Conservation (phyloP, 495 filamentous ascomycete genomes). For the Pseudoneurospora amorphoporcata region DNA sequence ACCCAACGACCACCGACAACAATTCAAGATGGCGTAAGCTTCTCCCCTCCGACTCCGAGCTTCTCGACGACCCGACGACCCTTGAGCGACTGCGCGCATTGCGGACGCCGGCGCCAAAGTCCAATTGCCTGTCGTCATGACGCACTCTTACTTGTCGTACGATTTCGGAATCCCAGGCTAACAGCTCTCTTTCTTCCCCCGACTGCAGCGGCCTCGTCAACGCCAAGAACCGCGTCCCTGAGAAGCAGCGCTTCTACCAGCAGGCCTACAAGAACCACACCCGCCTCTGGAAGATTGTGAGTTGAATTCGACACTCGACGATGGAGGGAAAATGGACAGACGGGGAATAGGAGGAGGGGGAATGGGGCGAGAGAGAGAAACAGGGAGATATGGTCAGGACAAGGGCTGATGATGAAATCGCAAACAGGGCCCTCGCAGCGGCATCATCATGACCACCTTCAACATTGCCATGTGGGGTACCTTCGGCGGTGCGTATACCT, state of each 20-base stretch:
- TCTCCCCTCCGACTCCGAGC: not conserved
- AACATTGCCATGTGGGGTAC: slow-evolving; percentile 56
- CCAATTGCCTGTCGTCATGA: slow-evolving; percentile 2
- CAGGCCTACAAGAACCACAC: slow-evolving; percentile 56
- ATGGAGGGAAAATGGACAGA: not conserved
- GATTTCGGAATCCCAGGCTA: slow-evolving; percentile 8
- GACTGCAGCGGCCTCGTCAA: slow-evolving; percentile 48
- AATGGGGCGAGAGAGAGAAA: not conserved
- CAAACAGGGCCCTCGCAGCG: slow-evolving; percentile 51
- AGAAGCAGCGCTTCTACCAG: slow-evolving; percentile 79
- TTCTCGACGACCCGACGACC: not conserved
- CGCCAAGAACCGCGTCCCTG: slow-evolving; percentile 76
- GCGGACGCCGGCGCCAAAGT: not conserved
- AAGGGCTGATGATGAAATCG: slow-evolving; percentile 18
- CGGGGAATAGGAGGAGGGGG: not conserved
- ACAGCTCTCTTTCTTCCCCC: slow-evolving; percentile 4
- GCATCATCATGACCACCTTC: slow-evolving; percentile 62
- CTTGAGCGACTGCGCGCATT: not conserved
- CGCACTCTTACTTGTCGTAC: slow-evolving; percentile 10
- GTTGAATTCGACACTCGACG: slow-evolving; percentile 21
- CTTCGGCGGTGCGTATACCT: slow-evolving; percentile 32
- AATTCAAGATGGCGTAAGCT: slow-evolving; percentile 8
- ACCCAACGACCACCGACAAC: not conserved
- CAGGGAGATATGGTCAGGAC: not conserved
- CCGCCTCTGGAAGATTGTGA: slow-evolving; percentile 81